phyloP scores from a whole-genome alignment of 1,284 basidiomycete species.

The Ceratobasidium sp. region DNA sequence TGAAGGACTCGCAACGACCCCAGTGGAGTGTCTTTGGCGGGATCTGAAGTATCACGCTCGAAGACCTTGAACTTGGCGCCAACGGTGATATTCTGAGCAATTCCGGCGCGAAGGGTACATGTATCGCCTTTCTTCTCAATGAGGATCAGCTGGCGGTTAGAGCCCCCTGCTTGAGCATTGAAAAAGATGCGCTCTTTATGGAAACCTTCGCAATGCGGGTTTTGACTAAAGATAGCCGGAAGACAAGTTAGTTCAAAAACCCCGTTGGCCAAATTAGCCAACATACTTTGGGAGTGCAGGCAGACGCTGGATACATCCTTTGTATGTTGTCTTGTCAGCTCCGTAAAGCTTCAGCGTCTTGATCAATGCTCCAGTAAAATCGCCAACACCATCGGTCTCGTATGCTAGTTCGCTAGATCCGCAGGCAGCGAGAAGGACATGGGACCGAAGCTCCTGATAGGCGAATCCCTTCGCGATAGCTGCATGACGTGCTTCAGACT shows the following conservation, averaged over 20 bases:
- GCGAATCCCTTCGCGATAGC: neutral
- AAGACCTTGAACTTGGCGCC: conserved; percentile 18
- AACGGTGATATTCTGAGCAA: conserved; percentile 19
- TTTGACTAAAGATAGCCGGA: conserved; percentile 1
- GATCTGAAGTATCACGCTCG: neutral
- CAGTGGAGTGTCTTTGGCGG: neutral
- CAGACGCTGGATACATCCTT: conserved; percentile 18
- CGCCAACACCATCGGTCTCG: conserved; percentile 18
- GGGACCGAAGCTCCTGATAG: conserved; percentile 7
- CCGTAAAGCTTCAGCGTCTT: conserved; percentile 9
- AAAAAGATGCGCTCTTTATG: conserved; percentile 25
- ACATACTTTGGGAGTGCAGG: neutral
- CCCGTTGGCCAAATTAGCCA: too few relatives aligned
- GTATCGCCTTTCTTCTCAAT: neutral
- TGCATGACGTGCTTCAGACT: neutral
- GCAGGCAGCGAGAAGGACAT: conserved; percentile 34
- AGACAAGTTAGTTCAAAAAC: neutral
- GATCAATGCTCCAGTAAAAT: conserved; percentile 13
- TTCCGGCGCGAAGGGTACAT: conserved; percentile 8
- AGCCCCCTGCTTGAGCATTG: conserved; percentile 20
- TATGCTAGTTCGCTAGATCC: conserved; percentile 12
- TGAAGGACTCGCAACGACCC: conserved; percentile 6
- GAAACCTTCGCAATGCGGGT: conserved; percentile 20
- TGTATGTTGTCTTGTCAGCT: conserved; percentile 20
- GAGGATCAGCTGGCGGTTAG: conserved; percentile 4